These are phyloP conservation scores for Chytriomyces sp. DNA, from an alignment of 192 early-diverging fungal genomes.

Conservation along the genomic window DNA sequence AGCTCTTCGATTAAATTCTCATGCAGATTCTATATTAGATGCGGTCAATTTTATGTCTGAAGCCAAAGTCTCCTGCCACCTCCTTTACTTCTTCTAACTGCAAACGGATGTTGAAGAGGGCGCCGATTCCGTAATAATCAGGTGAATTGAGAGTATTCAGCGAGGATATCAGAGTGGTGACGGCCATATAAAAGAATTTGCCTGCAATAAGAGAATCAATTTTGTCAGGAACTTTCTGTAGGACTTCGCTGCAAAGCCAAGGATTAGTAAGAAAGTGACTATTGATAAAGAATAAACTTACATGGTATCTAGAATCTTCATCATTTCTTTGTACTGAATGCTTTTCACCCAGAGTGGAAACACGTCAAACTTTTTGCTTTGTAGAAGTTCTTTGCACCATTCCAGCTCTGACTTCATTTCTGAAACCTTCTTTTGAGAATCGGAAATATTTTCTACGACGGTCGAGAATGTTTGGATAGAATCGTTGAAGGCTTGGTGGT, in stretches of 20 bases:
- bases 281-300: slow-evolving; percentile 32
- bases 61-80: slow-evolving; percentile 32
- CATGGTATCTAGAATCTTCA: slow-evolving; percentile 56
- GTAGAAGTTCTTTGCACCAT: slow-evolving; percentile 51
- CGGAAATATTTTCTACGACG: slow-evolving; percentile 59
- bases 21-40: slow-evolving; percentile 34
- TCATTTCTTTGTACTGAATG: slow-evolving; percentile 64
- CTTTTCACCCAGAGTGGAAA: slow-evolving; percentile 63
- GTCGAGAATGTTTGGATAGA: slow-evolving; percentile 60
- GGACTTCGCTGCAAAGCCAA: slow-evolving; percentile 43
- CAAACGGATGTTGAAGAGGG: slow-evolving; percentile 44
- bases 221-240: slow-evolving; percentile 50
- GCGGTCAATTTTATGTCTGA: slow-evolving; percentile 1
- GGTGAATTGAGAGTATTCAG: slow-evolving; percentile 35
- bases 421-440: slow-evolving; percentile 46
- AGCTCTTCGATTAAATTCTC: slow-evolving; percentile 61
- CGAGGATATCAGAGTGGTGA: slow-evolving; percentile 41
- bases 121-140: slow-evolving; percentile 58
- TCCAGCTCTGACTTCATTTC: slow-evolving; percentile 50
- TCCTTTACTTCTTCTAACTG: slow-evolving; percentile 42
- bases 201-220: slow-evolving; percentile 50
- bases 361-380: slow-evolving; percentile 62
- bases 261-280: not conserved
- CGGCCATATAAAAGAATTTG: slow-evolving; percentile 56
- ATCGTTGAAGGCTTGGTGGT: slow-evolving; percentile 61